phyloP scores from a whole-genome alignment of 257 asterid genomes.

The Forsythia viridissima region DNA sequence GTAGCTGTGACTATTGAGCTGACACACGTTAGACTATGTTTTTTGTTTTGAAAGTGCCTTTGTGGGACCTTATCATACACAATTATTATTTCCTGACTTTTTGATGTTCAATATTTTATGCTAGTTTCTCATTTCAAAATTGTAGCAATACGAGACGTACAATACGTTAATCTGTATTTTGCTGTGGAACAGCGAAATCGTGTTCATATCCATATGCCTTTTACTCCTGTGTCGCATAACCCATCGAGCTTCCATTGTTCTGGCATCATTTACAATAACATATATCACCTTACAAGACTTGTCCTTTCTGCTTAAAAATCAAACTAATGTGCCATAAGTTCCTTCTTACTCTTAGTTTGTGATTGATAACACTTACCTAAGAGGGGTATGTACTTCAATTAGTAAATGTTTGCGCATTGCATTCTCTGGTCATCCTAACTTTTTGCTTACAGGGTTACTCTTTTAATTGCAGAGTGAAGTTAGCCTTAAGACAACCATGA shows the following conservation, averaged over 20 bases:
- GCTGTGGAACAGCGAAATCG: background rate
- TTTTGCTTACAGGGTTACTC: conserved; percentile 1
- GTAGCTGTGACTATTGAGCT: background rate
- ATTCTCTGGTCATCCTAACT: background rate
- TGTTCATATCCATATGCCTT: background rate
- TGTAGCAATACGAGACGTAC: background rate
- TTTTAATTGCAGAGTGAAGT: conserved; percentile 43
- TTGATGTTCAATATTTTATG: background rate
- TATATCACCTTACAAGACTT: background rate
- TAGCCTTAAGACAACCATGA: conserved; percentile 47
- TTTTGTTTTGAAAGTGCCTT: background rate
- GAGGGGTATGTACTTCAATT: background rate
- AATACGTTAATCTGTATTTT: background rate
- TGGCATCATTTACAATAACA: background rate
- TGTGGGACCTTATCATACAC: background rate
- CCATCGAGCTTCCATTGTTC: background rate
- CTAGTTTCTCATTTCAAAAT: background rate
- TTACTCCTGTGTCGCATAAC: background rate
- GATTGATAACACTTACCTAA: background rate
- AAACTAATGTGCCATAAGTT: background rate
- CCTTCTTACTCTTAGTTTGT: background rate
- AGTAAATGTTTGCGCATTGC: conserved; percentile 2
- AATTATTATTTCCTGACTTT: background rate
- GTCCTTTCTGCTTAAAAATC: background rate
- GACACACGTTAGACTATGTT: background rate